Conservation (phyloP, 1,139 yeast genomes). For the Meyerozyma smithsonii region DNA sequence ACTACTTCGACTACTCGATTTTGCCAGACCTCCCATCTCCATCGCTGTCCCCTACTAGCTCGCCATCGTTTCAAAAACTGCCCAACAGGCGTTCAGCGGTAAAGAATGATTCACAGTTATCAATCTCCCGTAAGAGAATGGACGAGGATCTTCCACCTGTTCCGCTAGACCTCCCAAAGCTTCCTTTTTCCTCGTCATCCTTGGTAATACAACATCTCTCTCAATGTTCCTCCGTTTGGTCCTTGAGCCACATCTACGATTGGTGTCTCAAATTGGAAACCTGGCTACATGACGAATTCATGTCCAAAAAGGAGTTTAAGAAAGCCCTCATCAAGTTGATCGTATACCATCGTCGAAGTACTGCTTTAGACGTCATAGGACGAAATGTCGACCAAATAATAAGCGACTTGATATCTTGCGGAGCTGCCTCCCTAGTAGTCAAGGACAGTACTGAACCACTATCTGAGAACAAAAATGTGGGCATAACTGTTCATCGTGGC, state of each 20-base stretch:
- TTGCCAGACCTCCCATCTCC: slow-evolving; percentile 36
- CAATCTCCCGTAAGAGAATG: slow-evolving; percentile 8
- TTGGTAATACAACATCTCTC: slow-evolving; percentile 5
- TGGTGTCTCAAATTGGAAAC: slow-evolving; percentile 47
- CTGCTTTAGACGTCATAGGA: slow-evolving; percentile 54
- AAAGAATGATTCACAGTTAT: background rate
- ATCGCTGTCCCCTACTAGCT: slow-evolving; percentile 1
- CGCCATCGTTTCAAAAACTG: background rate
- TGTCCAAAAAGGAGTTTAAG: slow-evolving; percentile 47
- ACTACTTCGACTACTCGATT: slow-evolving; percentile 35
- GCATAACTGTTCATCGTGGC: slow-evolving; percentile 20
- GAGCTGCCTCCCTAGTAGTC: slow-evolving; percentile 35
- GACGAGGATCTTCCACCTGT: slow-evolving; percentile 41
- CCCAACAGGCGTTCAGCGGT: background rate
- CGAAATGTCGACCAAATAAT: slow-evolving; percentile 51
- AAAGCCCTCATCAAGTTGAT: slow-evolving; percentile 49
- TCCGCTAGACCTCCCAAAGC: slow-evolving; percentile 51
- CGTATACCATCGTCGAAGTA: slow-evolving; percentile 45
- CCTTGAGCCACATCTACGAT: slow-evolving; percentile 35
- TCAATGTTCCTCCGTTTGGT: slow-evolving; percentile 36
- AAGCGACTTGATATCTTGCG: slow-evolving; percentile 37
- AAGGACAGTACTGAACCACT: background rate
- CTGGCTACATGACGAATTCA: slow-evolving; percentile 50
- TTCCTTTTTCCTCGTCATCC: slow-evolving; percentile 37
- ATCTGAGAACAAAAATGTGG: slow-evolving; percentile 14